Percentiles rank a stretch among this genome's conserved stretches.
phyloP scores from a whole-genome alignment of 1,284 basidiomycete species.

The Vanrija sp. region DNA sequence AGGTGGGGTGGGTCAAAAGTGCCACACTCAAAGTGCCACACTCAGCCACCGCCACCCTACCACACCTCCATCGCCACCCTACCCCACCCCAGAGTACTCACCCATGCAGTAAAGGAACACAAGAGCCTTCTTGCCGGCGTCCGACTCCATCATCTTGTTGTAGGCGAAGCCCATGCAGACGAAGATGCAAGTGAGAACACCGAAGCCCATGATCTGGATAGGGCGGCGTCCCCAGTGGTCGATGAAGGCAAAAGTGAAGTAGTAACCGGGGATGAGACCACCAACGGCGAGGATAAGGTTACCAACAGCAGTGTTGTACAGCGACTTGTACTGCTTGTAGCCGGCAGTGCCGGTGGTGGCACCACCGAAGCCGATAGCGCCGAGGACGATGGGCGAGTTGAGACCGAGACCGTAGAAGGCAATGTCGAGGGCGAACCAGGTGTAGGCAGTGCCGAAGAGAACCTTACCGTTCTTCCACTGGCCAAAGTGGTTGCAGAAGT shows the following conservation, averaged over 20 bases:
- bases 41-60: too few relatives aligned
- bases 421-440: constrained; percentile 72
- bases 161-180: constrained; percentile 62
- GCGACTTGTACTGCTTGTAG: constrained; percentile 40
- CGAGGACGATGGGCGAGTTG: constrained; percentile 64
- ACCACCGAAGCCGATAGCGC: constrained; percentile 54
- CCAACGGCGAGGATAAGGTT: constrained; percentile 64
- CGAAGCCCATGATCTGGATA: constrained; percentile 69
- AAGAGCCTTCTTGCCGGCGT: constrained; percentile 54
- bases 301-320: constrained; percentile 43
- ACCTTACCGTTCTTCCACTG: constrained; percentile 53
- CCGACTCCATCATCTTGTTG: constrained; percentile 60
- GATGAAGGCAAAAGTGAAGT: constrained; percentile 43
- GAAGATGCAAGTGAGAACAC: constrained; percentile 52
- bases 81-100: constrained; percentile 8
- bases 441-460: constrained; percentile 50
- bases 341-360: constrained; percentile 31
- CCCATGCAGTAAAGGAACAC: constrained; percentile 53
- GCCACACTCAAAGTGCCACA: too few relatives aligned
- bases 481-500: constrained; percentile 57
- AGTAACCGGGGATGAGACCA: constrained; percentile 53
- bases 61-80: too few relatives aligned
- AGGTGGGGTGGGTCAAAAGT: too few relatives aligned
- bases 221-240: constrained; percentile 49
- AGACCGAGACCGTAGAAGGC: constrained; percentile 77